Conservation (phyloP, 257 asterid genomes). For the Solanum verrucosum region DNA sequence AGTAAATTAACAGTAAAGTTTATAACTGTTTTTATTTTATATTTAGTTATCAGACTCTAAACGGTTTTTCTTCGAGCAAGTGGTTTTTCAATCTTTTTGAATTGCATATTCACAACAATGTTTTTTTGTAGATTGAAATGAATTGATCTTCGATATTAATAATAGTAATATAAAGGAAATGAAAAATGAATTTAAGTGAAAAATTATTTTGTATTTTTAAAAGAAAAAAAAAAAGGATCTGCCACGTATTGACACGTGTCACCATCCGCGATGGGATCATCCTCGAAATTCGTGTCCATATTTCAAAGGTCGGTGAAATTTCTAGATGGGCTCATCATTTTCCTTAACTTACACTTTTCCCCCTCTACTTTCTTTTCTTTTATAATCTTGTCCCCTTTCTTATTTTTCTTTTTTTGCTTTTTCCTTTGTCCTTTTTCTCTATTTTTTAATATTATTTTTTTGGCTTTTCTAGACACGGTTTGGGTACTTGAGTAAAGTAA, state of each 20-base stretch:
- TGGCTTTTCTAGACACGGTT: background rate
- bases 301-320: background rate
- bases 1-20: too few species aligned
- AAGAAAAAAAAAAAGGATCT: background rate
- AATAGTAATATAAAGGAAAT: background rate
- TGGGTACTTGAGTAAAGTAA: background rate
- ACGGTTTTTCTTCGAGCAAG: too few species aligned
- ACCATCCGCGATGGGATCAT: background rate
- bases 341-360: background rate
- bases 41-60: too few species aligned
- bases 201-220: background rate
- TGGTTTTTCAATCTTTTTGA: too few species aligned
- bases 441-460: background rate
- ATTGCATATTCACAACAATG: too few species aligned
- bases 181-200: background rate
- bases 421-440: background rate
- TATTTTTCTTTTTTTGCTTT: too few species aligned
- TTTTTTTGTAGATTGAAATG: too few species aligned
- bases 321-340: background rate
- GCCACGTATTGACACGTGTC: background rate
- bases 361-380: background rate
- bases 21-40: too few species aligned
- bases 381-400: background rate
- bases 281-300: background rate
- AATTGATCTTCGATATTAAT: too few species aligned